Evolutionary conservation across 2,329 filamentous ascomycete genomes (phyloP), one percentile per base, ranked within the genome.

Genomic region (Sporothrix pallida): DNA sequence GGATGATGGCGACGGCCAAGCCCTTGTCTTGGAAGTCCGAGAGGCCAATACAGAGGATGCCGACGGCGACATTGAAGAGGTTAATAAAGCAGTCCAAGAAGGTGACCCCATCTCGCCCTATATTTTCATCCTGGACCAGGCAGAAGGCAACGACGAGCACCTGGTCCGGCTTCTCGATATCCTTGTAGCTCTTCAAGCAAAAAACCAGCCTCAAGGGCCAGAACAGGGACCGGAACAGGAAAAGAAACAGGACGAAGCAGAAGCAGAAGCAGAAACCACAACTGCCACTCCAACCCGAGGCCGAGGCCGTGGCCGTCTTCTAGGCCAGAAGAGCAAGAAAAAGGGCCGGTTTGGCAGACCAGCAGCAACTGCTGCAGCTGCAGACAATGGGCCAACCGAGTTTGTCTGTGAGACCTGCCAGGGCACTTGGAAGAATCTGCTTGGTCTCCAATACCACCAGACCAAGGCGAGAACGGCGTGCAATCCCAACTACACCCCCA

Each of bases 381-480:
- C n/a, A 2, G 52, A 20, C 15, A 23, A n/a, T 3, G 48, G 56
- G 1, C 37, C 52, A 31, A 52, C 15, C 42, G 76, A 80, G 1
- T 88, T 81, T 77, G 81, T 80, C 23, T 90, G 88, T 75, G 83
- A 87, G 10, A 86, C 84, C 60, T 90, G 88, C 74, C 84, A 84
- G 10, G 84, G 83, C 2, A 81, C 79, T 12, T 90, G 87, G 87
- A 89, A 89, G 78, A 90, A 90, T 70, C 82, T 86, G 48, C 81
- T 87, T 63, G 88, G 88, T 0, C 81, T 90, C 17, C 87, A 88
- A 70, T 90, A 90, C 77, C 88, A 90, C 75, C 79, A 86, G 15
- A 85, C 85, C 48, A 89, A 89, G 76, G 87, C 88, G 0, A 82
- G 82, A 74, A 86, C 86, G 3, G 26, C 83, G 15, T 90, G 88